A percentile compares a stretch with the other conserved stretches of the same genome.
These are phyloP conservation scores for Citrus hindsii DNA, from an alignment of 345 rosid genomes.

Conservation along the genomic window DNA sequence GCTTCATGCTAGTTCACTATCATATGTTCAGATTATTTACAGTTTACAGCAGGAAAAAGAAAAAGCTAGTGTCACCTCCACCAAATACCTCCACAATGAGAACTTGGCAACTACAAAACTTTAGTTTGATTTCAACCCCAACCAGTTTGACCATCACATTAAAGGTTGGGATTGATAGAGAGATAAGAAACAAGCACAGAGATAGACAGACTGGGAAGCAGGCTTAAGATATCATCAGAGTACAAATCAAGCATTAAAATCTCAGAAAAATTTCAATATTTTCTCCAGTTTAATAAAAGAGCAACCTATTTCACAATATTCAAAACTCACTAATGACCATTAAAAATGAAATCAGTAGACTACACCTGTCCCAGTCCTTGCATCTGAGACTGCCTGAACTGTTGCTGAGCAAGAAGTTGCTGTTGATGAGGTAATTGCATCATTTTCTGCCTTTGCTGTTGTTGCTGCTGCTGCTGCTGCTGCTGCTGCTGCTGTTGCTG, in stretches of 20 bases:
- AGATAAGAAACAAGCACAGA: neutral
- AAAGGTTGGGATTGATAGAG: neutral
- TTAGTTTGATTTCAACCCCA: neutral
- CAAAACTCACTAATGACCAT: neutral
- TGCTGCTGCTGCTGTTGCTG: slow-evolving; percentile 44
- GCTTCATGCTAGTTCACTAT: neutral
- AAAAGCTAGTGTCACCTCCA: neutral
- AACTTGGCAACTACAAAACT: neutral
- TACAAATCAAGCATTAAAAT: neutral
- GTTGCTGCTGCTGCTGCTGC: slow-evolving; percentile 48
- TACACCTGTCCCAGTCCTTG: slow-evolving; percentile 73
- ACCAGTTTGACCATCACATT: neutral
- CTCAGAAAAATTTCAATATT: neutral
- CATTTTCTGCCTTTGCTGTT: slow-evolving; percentile 70
- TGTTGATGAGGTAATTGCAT: slow-evolving; percentile 80
- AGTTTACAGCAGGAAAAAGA: neutral
- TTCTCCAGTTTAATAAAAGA: neutral
- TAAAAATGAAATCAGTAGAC: slow-evolving; percentile 6
- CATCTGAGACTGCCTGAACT: slow-evolving; percentile 69
- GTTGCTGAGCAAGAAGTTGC: slow-evolving; percentile 74
- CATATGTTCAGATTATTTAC: neutral
- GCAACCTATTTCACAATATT: neutral
- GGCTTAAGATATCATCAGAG: neutral
- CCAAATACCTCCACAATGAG: neutral
- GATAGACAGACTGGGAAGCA: neutral